Evolutionary conservation across 192 early-diverging fungal species (phyloP).

Genomic region (Coemansia furcata): DNA sequence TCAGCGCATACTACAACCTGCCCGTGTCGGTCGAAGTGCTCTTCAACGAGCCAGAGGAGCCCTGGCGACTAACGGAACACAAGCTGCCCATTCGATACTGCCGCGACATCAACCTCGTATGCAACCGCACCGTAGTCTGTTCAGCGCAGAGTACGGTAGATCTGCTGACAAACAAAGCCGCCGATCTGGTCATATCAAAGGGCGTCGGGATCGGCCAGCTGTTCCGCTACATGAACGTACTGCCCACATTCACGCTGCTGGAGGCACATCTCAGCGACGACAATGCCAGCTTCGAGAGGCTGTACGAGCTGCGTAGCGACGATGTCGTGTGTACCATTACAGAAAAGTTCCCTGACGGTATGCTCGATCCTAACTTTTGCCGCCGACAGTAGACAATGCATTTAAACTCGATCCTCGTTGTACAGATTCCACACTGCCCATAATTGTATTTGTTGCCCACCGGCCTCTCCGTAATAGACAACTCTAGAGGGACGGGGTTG

Average conservation of each 20-base stretch:
- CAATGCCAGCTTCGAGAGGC: constrained; percentile 41
- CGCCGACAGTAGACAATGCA: not conserved
- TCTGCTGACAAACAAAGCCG: constrained; percentile 38
- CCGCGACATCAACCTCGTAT: constrained; percentile 49
- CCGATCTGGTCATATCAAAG: constrained; percentile 43
- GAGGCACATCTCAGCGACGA: constrained; percentile 48
- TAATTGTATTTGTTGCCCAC: not conserved
- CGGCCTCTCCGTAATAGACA: too few relatives aligned
- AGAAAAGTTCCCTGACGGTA: constrained; percentile 47
- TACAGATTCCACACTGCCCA: not conserved
- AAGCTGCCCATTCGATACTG: constrained; percentile 40
- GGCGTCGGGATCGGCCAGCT: constrained; percentile 56
- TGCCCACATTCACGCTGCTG: constrained; percentile 43
- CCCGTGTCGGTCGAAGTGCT: constrained; percentile 49
- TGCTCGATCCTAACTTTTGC: constrained; percentile 46
- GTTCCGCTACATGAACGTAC: constrained; percentile 52
- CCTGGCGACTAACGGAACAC: constrained; percentile 1
- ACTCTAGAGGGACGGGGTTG: not conserved
- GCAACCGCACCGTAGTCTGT: constrained; percentile 47
- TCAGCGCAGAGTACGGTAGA: constrained; percentile 44
- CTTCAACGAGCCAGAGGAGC: constrained; percentile 32
- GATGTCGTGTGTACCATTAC: constrained; percentile 47
- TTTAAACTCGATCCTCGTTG: not conserved
- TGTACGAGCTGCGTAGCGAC: constrained; percentile 43
- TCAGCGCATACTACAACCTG: constrained; percentile 56